phyloP scores from a whole-genome alignment of 2,329 filamentous ascomycete species.

The Fusarium pilosicola region DNA sequence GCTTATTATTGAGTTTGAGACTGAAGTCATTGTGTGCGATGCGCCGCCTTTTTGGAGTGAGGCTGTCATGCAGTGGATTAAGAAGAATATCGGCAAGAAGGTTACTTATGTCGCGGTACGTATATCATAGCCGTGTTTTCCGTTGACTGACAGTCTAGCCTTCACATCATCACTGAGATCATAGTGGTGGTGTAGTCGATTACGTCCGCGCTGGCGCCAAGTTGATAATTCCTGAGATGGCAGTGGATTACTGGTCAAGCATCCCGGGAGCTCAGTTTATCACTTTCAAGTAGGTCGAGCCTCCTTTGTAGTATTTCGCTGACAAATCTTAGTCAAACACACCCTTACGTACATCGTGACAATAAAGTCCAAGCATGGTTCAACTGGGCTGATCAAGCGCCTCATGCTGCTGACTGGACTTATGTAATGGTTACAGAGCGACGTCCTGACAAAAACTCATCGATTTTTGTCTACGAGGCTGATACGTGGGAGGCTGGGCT shows the following conservation, averaged over 20 bases:
- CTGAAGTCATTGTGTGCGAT: slow-evolving; percentile 23
- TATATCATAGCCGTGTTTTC: fast-evolving
- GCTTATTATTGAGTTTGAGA: slow-evolving; percentile 30
- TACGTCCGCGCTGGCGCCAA: slow-evolving; percentile 12
- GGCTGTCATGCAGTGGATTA: slow-evolving; percentile 19
- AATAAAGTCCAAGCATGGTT: slow-evolving; percentile 16
- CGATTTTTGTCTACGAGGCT: not conserved
- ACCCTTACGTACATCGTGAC: slow-evolving; percentile 15
- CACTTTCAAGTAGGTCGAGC: slow-evolving; percentile 17
- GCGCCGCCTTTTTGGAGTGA: slow-evolving; percentile 7
- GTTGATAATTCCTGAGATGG: slow-evolving; percentile 15
- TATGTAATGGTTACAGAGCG: slow-evolving; percentile 15
- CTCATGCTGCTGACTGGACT: slow-evolving; percentile 17
- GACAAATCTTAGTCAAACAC: not conserved
- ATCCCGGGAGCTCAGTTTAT: not conserved
- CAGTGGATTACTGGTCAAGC: slow-evolving; percentile 14
- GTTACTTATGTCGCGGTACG: slow-evolving; percentile 18
- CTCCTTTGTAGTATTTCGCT: fast-evolving
- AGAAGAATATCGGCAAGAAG: slow-evolving; percentile 7
- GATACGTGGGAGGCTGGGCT: not conserved
- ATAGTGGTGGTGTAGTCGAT: slow-evolving; percentile 6
- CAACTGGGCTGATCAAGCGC: slow-evolving; percentile 13
- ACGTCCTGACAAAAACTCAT: not conserved
- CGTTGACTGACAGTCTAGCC: not conserved
- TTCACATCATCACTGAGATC: slow-evolving; percentile 30